These are phyloP conservation scores for Lepidium africanum DNA, from an alignment of 345 rosid species.

Conservation along the genomic window DNA sequence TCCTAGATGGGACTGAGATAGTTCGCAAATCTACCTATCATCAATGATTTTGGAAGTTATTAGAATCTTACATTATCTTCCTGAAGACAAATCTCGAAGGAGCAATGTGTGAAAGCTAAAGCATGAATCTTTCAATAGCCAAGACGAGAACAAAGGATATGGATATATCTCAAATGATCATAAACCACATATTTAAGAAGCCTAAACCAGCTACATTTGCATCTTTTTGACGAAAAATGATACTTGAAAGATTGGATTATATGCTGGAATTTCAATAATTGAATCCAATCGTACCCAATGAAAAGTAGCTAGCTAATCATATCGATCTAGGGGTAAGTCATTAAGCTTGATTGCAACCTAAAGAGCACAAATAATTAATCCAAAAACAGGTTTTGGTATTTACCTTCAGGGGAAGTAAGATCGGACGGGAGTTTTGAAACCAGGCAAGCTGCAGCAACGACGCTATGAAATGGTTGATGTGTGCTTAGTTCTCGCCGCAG, in stretches of 20 bases:
- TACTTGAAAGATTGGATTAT: not conserved
- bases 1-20: slow-evolving; percentile 79
- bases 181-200: not conserved
- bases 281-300: not conserved
- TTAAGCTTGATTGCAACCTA: not conserved
- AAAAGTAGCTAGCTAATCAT: not conserved
- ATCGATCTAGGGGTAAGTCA: not conserved
- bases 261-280: not conserved
- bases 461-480: slow-evolving; percentile 51
- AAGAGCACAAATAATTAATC: not conserved
- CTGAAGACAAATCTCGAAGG: too few species aligned
- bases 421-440: slow-evolving; percentile 65
- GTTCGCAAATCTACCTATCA: slow-evolving; percentile 68
- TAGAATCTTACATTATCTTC: not conserved
- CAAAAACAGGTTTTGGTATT: not conserved
- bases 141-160: not conserved
- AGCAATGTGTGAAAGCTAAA: not conserved
- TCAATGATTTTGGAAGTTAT: not conserved
- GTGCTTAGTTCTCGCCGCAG: slow-evolving; percentile 60
- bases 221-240: not conserved
- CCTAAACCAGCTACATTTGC: not conserved
- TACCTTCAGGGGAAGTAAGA: slow-evolving; percentile 43
- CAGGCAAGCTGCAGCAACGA: slow-evolving; percentile 59
- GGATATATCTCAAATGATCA: not conserved
- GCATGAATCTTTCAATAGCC: not conserved